Evolutionary conservation across 768 basidiomycete species (phyloP).

Genomic region (Mycena rosella): DNA sequence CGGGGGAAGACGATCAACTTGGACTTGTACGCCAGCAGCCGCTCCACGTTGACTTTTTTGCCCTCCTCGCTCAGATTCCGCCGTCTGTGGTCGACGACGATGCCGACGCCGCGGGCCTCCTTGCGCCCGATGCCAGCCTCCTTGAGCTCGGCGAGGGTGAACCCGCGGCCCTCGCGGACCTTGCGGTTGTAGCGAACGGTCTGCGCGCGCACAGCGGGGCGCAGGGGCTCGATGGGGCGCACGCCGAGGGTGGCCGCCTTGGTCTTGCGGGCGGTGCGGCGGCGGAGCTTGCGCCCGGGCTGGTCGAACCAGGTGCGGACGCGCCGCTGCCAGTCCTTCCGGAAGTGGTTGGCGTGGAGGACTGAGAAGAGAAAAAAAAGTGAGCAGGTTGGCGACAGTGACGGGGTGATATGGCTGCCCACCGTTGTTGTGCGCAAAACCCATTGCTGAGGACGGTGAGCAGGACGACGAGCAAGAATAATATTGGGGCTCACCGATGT

Average conservation of each 20-base stretch:
- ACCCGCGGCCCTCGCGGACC: conserved; percentile 96
- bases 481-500: conserved; percentile 13
- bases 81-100: conserved; percentile 97
- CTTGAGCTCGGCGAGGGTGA: conserved; percentile 95
- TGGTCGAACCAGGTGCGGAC: conserved; percentile 99
- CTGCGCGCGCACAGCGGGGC: conserved; percentile 96
- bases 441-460: conserved; percentile 68
- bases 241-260: conserved; percentile 94
- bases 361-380: conserved; percentile 55
- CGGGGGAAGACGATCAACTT: conserved; percentile 97
- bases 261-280: conserved; percentile 90
- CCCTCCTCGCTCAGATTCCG: conserved; percentile 97
- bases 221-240: conserved; percentile 90
- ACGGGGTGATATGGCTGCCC: conserved; percentile 41
- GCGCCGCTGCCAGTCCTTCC: conserved; percentile 98
- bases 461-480: conserved; percentile 6
- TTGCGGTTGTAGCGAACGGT: conserved; percentile 99
- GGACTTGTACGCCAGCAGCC: conserved; percentile 93
- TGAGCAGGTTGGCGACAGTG: conserved; percentile 3
- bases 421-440: conserved; percentile 88
- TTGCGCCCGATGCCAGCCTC: conserved; percentile 95
- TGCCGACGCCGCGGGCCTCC: conserved; percentile 92
- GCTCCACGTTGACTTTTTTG: conserved; percentile 93
- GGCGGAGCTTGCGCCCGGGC: conserved; percentile 96
- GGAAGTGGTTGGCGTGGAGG: conserved; percentile 95